Evolutionary conservation across 768 basidiomycete species (phyloP).

Genomic region (Chalciporus sphaerocephalus): DNA sequence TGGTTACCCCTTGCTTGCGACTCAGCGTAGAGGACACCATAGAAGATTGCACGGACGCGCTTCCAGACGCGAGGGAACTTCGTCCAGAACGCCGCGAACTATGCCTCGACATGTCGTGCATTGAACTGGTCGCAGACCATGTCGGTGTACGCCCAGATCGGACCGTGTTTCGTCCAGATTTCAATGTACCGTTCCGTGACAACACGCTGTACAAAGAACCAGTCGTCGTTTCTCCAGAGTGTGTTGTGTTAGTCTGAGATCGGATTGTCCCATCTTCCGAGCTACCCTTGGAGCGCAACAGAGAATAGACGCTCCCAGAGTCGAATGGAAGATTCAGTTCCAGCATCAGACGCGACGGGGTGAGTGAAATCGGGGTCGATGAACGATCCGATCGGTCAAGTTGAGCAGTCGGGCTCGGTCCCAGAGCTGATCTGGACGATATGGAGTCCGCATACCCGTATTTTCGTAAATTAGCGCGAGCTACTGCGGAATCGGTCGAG

Average conservation of each 20-base stretch:
- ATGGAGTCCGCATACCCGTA: constrained; percentile 21
- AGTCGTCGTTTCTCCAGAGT: not conserved
- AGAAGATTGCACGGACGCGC: constrained; percentile 3
- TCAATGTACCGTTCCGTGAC: too few species aligned
- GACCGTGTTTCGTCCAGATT: too few species aligned
- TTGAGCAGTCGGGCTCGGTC: constrained; percentile 12
- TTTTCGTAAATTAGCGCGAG: constrained; percentile 22
- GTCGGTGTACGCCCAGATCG: not conserved
- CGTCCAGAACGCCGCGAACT: constrained; percentile 8
- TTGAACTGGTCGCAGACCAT: not conserved
- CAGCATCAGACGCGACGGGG: constrained; percentile 4
- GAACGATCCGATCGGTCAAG: constrained; percentile 6
- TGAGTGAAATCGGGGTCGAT: constrained; percentile 2
- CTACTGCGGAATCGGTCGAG: constrained; percentile 21
- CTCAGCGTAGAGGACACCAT: constrained; percentile 15
- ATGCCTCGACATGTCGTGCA: constrained; percentile 7
- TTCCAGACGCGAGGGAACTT: not conserved
- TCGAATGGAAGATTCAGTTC: constrained; percentile 5
- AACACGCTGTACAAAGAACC: not conserved
- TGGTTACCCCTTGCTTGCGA: constrained; percentile 19
- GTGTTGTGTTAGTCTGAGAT: not conserved
- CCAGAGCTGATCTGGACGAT: constrained; percentile 22
- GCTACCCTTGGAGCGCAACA: not conserved
- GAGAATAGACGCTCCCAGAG: not conserved
- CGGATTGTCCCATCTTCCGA: not conserved